These are phyloP conservation scores for Pythium sp. DNA, from an alignment of 352 stramenopile genomes.

Conservation along the genomic window DNA sequence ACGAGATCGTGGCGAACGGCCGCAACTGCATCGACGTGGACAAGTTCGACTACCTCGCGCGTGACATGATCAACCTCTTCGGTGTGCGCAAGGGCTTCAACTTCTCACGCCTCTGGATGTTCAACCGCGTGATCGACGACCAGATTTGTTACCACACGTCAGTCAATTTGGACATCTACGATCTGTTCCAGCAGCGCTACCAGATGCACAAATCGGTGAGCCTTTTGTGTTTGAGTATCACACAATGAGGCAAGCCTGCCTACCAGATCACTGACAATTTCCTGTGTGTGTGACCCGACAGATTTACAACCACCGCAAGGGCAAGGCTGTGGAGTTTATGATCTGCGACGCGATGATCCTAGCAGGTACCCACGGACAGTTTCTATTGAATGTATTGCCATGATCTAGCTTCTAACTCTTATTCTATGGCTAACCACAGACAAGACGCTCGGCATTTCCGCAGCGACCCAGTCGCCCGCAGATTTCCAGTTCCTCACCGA, in stretches of 20 bases:
- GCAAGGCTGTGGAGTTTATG: constrained; percentile 89
- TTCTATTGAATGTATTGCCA: neutral
- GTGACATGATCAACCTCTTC: constrained; percentile 86
- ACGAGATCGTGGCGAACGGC: constrained; percentile 90
- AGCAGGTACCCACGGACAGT: constrained; percentile 26
- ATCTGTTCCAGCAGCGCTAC: constrained; percentile 88
- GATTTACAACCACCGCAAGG: constrained; percentile 90
- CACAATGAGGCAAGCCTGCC: neutral
- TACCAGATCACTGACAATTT: neutral
- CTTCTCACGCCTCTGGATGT: constrained; percentile 74
- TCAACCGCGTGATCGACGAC: constrained; percentile 82
- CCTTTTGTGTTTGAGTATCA: neutral
- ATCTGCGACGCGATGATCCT: constrained; percentile 84
- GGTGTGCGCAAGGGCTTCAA: constrained; percentile 77
- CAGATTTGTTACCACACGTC: constrained; percentile 90
- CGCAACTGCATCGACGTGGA: constrained; percentile 91
- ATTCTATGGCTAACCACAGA: constrained; percentile 26
- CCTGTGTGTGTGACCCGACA: constrained; percentile 10
- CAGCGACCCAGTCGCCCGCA: constrained; percentile 51
- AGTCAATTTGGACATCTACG: constrained; percentile 85
- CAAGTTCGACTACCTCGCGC: constrained; percentile 91
- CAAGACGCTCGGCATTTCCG: constrained; percentile 68
- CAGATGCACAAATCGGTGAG: constrained; percentile 63
- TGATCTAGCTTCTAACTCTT: neutral
- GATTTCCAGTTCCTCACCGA: constrained; percentile 81